Base-by-base conservation (phyloP, 805 yeast genomes). In the Yamadazyma kitorensis region DNA sequence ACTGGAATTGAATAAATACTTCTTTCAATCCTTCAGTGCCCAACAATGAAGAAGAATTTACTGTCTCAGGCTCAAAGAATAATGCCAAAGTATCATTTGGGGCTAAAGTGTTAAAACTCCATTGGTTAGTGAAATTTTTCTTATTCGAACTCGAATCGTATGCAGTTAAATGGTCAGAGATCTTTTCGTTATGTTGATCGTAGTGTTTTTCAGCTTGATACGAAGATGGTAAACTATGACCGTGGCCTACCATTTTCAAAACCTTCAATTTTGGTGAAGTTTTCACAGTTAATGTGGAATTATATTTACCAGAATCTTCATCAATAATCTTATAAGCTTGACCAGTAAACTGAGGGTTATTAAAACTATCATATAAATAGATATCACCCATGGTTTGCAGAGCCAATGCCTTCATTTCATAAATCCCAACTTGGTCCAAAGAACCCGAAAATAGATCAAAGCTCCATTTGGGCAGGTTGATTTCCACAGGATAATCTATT, bases 371-470 rank as follows among this genome's bases (percentile, higher is more conserved):
- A 20, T 41, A 43, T 19, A 64, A 33, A 14, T 45, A 44, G 4
- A 68, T 37, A 5, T 36, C 36, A 0, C 74, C 74, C 39, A 59
- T 55, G 4, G 72, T 55, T 9, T 45, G 48, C 36, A 41, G 48
- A 4, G 55, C 49, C 36, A 68, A 41, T 1, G 53, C 31, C 33
- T 54, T 61, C 72, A 68, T 64, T 37, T 69, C 74, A 39, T 61
- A 64, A 8, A 64, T 30, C 1, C 74, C 74, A 1, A 56, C 60
- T 41, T 69, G 73, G 34, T 68, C 72, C 12, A 57, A 44, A 1
- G 68, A 59, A 2, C 65, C 70, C 1, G 59, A 40, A 39, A 55
- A 66, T 4, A 68, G 32, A 33, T 65, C 59, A 17, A 55, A 39
- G 2, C 55, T 33, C 59, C 62, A 60, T 20, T 41, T 40, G 2